Evolutionary conservation across 768 basidiomycete genomes (phyloP).

Genomic region (Cyclocybe aegerita): DNA sequence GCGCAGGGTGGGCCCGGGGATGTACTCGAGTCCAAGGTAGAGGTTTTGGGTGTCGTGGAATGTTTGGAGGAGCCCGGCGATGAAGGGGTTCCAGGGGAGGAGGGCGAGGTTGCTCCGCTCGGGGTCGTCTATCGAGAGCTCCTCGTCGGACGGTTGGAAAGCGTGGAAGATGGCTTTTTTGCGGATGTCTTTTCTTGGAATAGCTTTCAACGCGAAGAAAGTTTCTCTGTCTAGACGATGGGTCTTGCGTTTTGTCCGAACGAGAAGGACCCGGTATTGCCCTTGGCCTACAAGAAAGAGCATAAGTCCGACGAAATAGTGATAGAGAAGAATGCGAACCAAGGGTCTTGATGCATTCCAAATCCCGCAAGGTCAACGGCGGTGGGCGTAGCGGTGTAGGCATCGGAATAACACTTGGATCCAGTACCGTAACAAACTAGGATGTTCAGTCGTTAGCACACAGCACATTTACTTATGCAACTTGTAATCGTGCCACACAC

Average conservation of each 20-base stretch:
- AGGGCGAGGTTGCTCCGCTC: conserved; percentile 41
- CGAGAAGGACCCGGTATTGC: conserved; percentile 42
- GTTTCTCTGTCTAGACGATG: conserved; percentile 35
- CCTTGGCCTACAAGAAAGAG: conserved; percentile 35
- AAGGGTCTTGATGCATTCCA: conserved; percentile 41
- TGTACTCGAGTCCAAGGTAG: conserved; percentile 52
- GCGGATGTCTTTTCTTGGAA: conserved; percentile 34
- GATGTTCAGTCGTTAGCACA: background rate
- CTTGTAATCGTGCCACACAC: too few species aligned
- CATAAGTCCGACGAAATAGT: background rate
- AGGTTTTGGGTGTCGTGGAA: conserved; percentile 48
- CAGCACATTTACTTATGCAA: too few species aligned
- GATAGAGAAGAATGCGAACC: conserved; percentile 23
- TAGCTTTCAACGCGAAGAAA: conserved; percentile 48
- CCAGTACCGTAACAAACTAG: background rate
- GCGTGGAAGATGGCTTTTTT: background rate
- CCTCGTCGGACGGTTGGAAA: background rate
- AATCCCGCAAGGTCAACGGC: conserved; percentile 32
- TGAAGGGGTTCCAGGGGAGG: conserved; percentile 56
- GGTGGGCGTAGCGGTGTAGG: conserved; percentile 37
- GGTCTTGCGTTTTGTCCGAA: conserved; percentile 25
- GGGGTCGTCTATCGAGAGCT: conserved; percentile 29
- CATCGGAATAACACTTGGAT: conserved; percentile 1
- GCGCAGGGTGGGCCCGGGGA: conserved; percentile 43
- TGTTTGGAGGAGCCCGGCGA: conserved; percentile 42